Evolutionary conservation across 495 filamentous ascomycete genomes (phyloP).

Genomic region (Annulohypoxylon nitens): DNA sequence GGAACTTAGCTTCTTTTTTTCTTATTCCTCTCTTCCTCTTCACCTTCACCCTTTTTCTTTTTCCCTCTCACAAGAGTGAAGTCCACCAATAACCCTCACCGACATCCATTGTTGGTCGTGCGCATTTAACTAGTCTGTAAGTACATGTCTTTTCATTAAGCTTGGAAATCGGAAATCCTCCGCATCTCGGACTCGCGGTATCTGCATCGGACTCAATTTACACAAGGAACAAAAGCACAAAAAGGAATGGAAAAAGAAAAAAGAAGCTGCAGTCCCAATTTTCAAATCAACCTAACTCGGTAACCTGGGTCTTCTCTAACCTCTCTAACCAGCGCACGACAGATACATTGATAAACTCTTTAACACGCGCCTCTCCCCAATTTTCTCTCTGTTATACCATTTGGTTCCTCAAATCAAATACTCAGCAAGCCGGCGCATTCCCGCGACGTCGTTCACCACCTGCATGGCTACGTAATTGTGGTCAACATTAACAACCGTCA

Average conservation of each 20-base stretch:
- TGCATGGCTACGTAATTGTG: conserved; percentile 55
- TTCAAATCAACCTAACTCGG: conserved; percentile 16
- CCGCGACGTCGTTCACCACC: conserved; percentile 46
- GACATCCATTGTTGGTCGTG: conserved; percentile 44
- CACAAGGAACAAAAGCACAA: conserved; percentile 40
- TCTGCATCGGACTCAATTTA: conserved; percentile 31
- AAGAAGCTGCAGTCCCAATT: conserved; percentile 29
- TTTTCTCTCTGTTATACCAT: conserved; percentile 39
- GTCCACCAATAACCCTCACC: conserved; percentile 47
- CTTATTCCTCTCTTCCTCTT: not conserved
- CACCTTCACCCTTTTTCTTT: conserved; percentile 13
- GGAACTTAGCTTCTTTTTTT: conserved; percentile 46
- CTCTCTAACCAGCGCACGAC: conserved; percentile 49
- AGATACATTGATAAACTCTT: conserved; percentile 39
- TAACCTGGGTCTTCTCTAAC: not conserved
- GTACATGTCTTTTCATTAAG: conserved; percentile 31
- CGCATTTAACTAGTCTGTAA: conserved; percentile 37
- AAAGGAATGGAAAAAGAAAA: conserved; percentile 31
- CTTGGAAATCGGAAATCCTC: conserved; percentile 12
- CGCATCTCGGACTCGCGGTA: conserved; percentile 36
- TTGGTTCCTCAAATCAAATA: conserved; percentile 33
- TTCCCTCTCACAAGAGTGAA: conserved; percentile 20
- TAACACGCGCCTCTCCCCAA: conserved; percentile 19
- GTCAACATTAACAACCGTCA: conserved; percentile 31
- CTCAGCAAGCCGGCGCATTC: conserved; percentile 37